Evolutionary conservation across 176 grass and related monocot genomes (phyloP).

Genomic region (Lolium rigidum): DNA sequence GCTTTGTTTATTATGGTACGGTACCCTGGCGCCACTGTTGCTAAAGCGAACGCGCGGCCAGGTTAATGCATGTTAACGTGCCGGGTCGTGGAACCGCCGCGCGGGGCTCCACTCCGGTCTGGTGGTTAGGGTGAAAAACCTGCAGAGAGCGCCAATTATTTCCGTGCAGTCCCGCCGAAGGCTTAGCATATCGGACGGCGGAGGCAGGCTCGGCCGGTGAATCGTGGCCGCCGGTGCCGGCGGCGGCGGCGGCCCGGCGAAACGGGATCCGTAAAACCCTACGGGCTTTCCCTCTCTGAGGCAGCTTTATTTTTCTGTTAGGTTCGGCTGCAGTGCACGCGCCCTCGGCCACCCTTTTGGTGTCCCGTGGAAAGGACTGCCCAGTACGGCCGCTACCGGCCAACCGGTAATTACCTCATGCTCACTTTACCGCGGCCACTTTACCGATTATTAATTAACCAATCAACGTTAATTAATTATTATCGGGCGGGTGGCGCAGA

Average conservation of each 20-base stretch:
- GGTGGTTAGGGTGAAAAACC: background rate
- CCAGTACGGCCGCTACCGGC: slow-evolving; percentile 29
- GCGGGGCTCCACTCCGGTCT: slow-evolving; percentile 13
- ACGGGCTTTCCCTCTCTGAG: background rate
- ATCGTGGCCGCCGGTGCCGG: slow-evolving; percentile 44
- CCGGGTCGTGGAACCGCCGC: background rate
- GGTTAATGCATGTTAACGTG: background rate
- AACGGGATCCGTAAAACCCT: slow-evolving; percentile 45
- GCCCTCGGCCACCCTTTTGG: slow-evolving; percentile 29
- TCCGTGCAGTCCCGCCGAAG: slow-evolving; percentile 3
- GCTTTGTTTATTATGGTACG: slow-evolving; percentile 1
- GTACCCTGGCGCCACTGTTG: background rate
- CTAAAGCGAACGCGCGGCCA: background rate
- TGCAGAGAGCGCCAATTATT: slow-evolving; percentile 40
- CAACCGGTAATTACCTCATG: slow-evolving; percentile 10
- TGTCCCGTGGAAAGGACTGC: slow-evolving; percentile 36
- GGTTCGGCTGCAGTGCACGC: slow-evolving; percentile 21
- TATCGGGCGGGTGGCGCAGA: background rate
- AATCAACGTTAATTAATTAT: background rate
- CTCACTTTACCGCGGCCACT: slow-evolving; percentile 20
- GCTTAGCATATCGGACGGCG: slow-evolving; percentile 16
- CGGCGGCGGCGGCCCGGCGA: too few relatives aligned
- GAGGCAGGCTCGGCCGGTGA: background rate
- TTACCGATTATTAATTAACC: background rate
- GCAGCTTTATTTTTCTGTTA: background rate